Percentiles rank a stretch among this genome's conserved stretches.
Conservation (phyloP, 352 stramenopile genomes). For the Phytophthora pistaciae region DNA sequence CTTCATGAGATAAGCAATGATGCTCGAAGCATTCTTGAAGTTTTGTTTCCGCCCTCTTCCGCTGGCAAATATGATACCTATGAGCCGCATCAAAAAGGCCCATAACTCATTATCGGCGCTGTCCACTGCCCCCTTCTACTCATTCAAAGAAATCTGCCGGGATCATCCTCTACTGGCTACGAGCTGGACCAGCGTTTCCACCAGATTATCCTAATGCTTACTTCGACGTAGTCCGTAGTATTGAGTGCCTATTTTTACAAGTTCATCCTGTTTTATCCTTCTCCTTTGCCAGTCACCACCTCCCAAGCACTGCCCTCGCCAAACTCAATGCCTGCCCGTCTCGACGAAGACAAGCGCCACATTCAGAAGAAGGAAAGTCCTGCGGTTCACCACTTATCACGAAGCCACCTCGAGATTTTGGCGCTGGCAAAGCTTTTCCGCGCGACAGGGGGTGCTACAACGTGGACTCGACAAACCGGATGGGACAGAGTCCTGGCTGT, state of each 20-base stretch:
- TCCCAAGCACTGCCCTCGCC: neutral
- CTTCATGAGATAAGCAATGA: too few species aligned
- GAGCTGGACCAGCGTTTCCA: slow-evolving; percentile 1
- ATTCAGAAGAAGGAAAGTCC: slow-evolving; percentile 5
- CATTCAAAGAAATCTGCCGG: neutral
- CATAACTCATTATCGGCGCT: too few species aligned
- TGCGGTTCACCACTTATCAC: slow-evolving; percentile 12
- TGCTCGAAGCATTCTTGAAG: too few species aligned
- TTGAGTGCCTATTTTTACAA: slow-evolving; percentile 22
- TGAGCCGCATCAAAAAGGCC: too few species aligned
- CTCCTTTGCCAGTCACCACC: neutral
- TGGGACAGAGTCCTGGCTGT: slow-evolving; percentile 43
- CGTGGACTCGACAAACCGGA: slow-evolving; percentile 49
- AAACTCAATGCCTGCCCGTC: neutral
- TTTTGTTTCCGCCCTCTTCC: too few species aligned
- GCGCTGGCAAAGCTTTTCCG: slow-evolving; percentile 54
- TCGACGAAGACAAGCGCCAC: neutral
- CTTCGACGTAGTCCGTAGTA: too few species aligned
- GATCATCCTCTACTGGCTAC: neutral
- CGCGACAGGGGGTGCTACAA: slow-evolving; percentile 44
- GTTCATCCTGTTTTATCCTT: neutral
- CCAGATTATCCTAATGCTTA: too few species aligned
- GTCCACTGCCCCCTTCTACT: neutral
- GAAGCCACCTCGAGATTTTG: slow-evolving; percentile 52
- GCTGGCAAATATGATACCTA: too few species aligned